phyloP scores from a whole-genome alignment of 805 yeast species.

The Candida awuae region DNA sequence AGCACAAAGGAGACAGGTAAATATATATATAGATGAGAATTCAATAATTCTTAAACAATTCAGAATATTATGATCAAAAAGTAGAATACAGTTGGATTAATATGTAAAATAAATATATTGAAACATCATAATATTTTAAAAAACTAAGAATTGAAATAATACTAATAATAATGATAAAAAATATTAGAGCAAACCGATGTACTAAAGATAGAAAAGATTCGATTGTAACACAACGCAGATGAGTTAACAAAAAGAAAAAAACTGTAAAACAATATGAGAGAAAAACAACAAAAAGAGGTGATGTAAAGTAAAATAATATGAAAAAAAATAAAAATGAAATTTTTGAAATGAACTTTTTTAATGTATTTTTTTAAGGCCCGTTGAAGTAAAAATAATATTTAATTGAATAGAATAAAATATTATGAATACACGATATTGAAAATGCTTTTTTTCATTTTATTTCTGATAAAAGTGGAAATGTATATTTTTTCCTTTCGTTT shows the following conservation, averaged over 20 bases:
- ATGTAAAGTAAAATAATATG: background rate
- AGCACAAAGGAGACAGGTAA: background rate
- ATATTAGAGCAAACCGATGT: constrained; percentile 9
- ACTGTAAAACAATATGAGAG: constrained; percentile 1
- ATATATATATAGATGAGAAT: background rate
- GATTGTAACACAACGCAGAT: constrained; percentile 8
- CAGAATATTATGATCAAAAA: background rate
- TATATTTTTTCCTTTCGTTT: background rate
- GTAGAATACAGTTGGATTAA: background rate
- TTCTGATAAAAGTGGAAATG: background rate
- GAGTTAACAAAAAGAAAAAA: constrained; percentile 3
- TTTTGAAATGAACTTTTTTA: too few species aligned
- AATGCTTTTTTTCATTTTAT: background rate
- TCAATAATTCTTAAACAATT: background rate
- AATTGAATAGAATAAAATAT: background rate
- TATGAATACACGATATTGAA: background rate
- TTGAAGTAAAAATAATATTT: background rate
- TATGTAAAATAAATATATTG: background rate
- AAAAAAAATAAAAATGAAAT: background rate
- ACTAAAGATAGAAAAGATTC: constrained; percentile 12
- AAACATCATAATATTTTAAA: background rate
- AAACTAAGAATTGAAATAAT: background rate
- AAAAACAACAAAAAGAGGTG: background rate
- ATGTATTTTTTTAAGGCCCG: background rate
- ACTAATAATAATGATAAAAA: background rate